Conservation (phyloP, 371 early-diverging fungal genomes). For the Syncephalastrum racemosum region DNA sequence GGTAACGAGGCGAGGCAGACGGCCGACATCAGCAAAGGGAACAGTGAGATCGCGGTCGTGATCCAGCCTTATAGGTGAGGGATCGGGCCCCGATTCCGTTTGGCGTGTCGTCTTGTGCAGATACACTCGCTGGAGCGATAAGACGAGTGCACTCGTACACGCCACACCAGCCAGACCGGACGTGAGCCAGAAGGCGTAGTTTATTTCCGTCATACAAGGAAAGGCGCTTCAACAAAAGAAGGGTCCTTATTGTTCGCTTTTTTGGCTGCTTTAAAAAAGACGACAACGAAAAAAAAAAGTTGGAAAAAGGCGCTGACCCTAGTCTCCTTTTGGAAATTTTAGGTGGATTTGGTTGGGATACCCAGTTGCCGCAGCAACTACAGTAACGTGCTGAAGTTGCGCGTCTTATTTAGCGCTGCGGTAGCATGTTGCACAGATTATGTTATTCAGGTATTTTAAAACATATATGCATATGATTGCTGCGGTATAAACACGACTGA, state of each 20-base stretch:
- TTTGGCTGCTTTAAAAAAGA: not conserved
- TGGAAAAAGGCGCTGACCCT: not conserved
- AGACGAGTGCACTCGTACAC: slow-evolving; percentile 15
- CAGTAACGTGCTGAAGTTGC: no score
- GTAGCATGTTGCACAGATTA: no score
- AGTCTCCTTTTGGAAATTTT: no score
- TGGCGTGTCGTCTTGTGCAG: slow-evolving; percentile 9
- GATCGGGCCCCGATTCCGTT: slow-evolving; percentile 6
- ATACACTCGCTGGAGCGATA: slow-evolving; percentile 18
- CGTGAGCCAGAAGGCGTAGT: slow-evolving; percentile 14
- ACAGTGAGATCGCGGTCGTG: slow-evolving; percentile 17
- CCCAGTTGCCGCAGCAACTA: no score
- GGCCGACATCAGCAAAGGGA: slow-evolving; percentile 20
- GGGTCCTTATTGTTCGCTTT: no score
- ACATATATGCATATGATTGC: no score
- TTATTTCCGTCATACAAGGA: no score
- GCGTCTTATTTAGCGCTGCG: no score
- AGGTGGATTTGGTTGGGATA: no score
- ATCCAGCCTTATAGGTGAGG: slow-evolving; percentile 11
- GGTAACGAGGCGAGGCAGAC: slow-evolving; percentile 17
- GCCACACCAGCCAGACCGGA: slow-evolving; percentile 2
- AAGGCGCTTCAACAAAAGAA: no score
- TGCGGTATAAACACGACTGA: no score
- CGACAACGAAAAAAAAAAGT: slow-evolving; percentile 6
- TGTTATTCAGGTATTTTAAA: no score